Conservation (phyloP, 352 stramenopile genomes). For the Pythium phragmiticola region DNA sequence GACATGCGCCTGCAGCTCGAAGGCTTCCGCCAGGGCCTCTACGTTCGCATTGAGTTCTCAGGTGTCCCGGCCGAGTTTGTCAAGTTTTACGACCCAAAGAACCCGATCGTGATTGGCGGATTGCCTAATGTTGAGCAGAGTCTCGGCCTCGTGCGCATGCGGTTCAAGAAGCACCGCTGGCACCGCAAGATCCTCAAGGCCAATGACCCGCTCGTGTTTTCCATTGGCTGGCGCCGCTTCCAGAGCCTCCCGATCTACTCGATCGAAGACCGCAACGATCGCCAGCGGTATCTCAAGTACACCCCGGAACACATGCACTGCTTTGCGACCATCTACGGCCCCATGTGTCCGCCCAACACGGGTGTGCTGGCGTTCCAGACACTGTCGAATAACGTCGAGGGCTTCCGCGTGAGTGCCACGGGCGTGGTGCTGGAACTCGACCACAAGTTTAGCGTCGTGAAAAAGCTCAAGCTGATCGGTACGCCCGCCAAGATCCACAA, state of each 20-base stretch:
- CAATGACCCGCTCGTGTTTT: slow-evolving; percentile 98
- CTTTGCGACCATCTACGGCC: slow-evolving; percentile 96
- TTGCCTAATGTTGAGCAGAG: slow-evolving; percentile 95
- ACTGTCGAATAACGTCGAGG: slow-evolving; percentile 87
- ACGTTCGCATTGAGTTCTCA: slow-evolving; percentile 97
- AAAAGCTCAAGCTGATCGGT: slow-evolving; percentile 99
- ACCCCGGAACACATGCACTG: slow-evolving; percentile 99
- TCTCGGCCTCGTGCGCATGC: slow-evolving; percentile 93
- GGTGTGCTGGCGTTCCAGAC: slow-evolving; percentile 97
- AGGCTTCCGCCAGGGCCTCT: slow-evolving; percentile 95
- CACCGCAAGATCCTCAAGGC: slow-evolving; percentile 98
- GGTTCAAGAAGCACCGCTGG: slow-evolving; percentile 99
- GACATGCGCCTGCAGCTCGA: slow-evolving; percentile 91
- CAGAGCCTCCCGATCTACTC: slow-evolving; percentile 98
- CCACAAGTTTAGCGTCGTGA: slow-evolving; percentile 97
- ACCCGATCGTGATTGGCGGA: slow-evolving; percentile 91
- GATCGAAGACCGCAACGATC: slow-evolving; percentile 98
- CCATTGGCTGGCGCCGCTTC: slow-evolving; percentile 98
- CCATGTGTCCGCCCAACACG: slow-evolving; percentile 95
- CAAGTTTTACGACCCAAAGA: slow-evolving; percentile 91
- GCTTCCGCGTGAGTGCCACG: slow-evolving; percentile 97
- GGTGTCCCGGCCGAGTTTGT: slow-evolving; percentile 94
- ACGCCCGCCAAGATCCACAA: slow-evolving; percentile 98
- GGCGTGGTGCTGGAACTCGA: slow-evolving; percentile 97
- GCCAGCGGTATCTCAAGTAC: slow-evolving; percentile 97